phyloP scores from a whole-genome alignment of 2,329 filamentous ascomycete genomes.

The Diaporthe humulicola region DNA sequence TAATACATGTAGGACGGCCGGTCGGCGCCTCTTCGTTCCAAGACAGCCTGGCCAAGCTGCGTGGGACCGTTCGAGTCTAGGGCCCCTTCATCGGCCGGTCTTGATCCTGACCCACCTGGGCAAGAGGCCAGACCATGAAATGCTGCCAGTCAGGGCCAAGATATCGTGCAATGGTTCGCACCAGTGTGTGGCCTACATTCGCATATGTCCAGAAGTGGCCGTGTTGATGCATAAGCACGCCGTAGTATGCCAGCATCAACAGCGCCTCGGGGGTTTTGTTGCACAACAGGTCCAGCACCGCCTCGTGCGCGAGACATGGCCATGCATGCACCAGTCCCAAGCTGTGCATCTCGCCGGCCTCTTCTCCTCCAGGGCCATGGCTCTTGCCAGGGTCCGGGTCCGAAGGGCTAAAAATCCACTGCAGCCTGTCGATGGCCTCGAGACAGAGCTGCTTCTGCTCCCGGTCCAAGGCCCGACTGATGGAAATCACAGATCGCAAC shows the following conservation, averaged over 20 bases:
- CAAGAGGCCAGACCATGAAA: conserved; percentile 28
- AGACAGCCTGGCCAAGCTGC: background rate
- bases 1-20: background rate
- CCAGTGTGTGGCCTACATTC: conserved; percentile 24
- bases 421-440: conserved; percentile 31
- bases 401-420: conserved; percentile 28
- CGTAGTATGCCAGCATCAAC: conserved; percentile 35
- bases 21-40: background rate
- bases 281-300: conserved; percentile 27
- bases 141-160: conserved; percentile 31
- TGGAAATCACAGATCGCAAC: conserved; percentile 26
- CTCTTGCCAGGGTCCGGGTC: background rate
- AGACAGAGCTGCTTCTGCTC: conserved; percentile 32
- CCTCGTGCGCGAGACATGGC: conserved; percentile 20
- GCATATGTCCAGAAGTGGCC: conserved; percentile 28
- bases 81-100: background rate
- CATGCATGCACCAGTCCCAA: conserved; percentile 26
- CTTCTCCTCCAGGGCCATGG: background rate
- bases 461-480: conserved; percentile 21
- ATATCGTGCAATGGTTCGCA: conserved; percentile 25
- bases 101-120: conserved; percentile 13
- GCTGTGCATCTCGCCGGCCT: background rate
- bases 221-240: conserved; percentile 26
- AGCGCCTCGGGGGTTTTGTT: conserved; percentile 22
- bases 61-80: background rate